phyloP scores from a whole-genome alignment of 768 basidiomycete genomes.

The Lactarius sp. region DNA sequence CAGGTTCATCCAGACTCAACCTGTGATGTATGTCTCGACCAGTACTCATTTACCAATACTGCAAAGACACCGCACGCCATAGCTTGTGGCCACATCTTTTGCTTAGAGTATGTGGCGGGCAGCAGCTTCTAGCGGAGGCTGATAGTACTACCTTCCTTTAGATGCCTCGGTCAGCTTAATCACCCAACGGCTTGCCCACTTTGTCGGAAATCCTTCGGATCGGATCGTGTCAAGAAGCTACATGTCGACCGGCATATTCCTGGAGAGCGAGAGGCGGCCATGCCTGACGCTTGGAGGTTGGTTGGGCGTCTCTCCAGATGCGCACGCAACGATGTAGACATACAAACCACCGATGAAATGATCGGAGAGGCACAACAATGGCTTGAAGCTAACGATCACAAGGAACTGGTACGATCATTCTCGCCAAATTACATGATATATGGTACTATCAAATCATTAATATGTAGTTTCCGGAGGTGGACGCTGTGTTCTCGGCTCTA shows the following conservation, averaged over 20 bases:
- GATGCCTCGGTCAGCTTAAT: conserved; percentile 49
- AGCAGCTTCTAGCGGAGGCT: neutral
- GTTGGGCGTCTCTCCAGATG: conserved; percentile 15
- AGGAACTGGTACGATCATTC: conserved; percentile 13
- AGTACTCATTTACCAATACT: conserved; percentile 49
- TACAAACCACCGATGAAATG: conserved; percentile 36
- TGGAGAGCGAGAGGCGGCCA: conserved; percentile 3
- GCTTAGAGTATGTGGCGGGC: conserved; percentile 48
- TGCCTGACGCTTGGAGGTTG: conserved; percentile 13
- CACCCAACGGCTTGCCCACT: conserved; percentile 55
- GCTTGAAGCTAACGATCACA: conserved; percentile 33
- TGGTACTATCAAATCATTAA: neutral
- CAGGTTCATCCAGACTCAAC: conserved; percentile 64
- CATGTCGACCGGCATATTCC: conserved; percentile 46
- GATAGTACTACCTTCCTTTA: conserved; percentile 28
- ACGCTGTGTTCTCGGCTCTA: conserved; percentile 17
- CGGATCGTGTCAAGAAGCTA: conserved; percentile 59
- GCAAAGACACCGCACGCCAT: conserved; percentile 61
- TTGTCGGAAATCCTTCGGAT: conserved; percentile 56
- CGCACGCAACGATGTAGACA: conserved; percentile 27
- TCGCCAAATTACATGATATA: neutral
- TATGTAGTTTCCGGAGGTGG: conserved; percentile 21
- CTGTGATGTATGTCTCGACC: conserved; percentile 73
- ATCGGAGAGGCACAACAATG: conserved; percentile 48
- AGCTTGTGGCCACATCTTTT: conserved; percentile 75